Conservation (phyloP, 2,329 filamentous ascomycete genomes). For the Fusarium equiseti region DNA sequence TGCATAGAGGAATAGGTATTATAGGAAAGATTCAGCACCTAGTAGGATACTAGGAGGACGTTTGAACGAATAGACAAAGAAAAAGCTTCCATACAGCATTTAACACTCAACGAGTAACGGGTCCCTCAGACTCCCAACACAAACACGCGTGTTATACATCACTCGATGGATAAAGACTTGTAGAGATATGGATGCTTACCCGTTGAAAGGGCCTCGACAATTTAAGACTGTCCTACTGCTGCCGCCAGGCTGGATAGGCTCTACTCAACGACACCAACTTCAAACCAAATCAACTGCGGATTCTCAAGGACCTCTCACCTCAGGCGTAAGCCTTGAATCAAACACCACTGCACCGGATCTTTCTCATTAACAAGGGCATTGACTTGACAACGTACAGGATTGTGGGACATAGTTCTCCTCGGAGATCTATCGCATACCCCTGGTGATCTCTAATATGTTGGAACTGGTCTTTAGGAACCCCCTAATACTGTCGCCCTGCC, state of each 20-base stretch:
- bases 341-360: background rate
- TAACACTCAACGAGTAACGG: no score
- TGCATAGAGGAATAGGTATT: conserved; percentile 13
- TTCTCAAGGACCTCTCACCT: no score
- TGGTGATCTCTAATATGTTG: background rate
- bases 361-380: background rate
- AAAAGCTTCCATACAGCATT: background rate
- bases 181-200: no score
- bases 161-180: no score
- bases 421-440: background rate
- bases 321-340: no score
- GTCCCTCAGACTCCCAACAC: no score
- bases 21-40: conserved; percentile 7
- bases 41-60: conserved; percentile 18
- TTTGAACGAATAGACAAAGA: conserved; percentile 42
- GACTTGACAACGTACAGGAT: background rate
- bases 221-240: no score
- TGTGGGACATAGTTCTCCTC: background rate
- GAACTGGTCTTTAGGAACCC: background rate
- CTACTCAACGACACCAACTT: no score
- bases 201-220: no score
- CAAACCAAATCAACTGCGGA: no score
- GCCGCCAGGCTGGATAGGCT: no score
- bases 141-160: no score
- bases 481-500: background rate